phyloP scores from a whole-genome alignment of 2,329 filamentous ascomycete genomes.

The Phialophora expanda region DNA sequence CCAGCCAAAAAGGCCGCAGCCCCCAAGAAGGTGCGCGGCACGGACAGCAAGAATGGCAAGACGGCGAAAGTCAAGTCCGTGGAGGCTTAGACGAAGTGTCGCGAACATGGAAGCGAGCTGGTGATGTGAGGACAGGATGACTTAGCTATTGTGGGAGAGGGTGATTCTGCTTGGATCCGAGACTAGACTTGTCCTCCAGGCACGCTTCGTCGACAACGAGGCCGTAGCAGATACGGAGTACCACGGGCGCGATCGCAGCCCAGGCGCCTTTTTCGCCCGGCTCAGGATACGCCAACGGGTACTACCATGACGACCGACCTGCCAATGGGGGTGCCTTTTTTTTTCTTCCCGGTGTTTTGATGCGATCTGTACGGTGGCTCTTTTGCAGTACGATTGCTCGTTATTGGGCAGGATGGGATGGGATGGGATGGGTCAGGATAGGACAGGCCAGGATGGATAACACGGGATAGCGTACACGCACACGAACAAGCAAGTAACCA shows the following conservation, averaged over 20 bases:
- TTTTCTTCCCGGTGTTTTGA: background rate
- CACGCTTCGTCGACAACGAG: background rate
- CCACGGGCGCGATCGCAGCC: background rate
- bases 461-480: background rate
- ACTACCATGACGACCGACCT: background rate
- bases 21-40: constrained; percentile 45
- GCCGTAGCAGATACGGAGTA: background rate
- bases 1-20: constrained; percentile 49
- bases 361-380: background rate
- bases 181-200: background rate
- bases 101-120: background rate
- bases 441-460: background rate
- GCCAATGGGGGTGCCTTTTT: background rate
- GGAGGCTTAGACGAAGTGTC: background rate
- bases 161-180: background rate
- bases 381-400: background rate
- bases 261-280: background rate
- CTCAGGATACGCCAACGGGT: background rate
- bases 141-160: background rate
- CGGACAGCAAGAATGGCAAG: constrained; percentile 12
- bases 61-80: constrained; percentile 12
- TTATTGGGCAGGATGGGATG: background rate
- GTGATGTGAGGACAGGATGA: background rate
- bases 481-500: background rate
- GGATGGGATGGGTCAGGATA: background rate